Conservation (phyloP, 768 basidiomycete genomes). For the Gautieria morchelliformis region DNA sequence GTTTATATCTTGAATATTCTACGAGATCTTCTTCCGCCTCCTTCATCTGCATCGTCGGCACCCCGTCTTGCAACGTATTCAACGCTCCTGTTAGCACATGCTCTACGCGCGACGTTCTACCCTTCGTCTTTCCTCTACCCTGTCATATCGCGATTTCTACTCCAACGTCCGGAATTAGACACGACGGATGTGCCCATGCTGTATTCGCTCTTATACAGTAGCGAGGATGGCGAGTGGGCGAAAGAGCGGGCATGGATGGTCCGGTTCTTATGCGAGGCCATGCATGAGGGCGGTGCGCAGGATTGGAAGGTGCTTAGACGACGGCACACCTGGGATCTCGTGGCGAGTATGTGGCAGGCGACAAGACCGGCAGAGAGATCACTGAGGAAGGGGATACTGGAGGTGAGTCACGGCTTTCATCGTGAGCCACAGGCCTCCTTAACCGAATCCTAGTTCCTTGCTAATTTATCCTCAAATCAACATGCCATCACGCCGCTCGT, state of each 20-base stretch:
- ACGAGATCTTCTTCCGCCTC: constrained; percentile 43
- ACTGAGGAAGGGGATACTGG: constrained; percentile 53
- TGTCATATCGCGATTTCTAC: constrained; percentile 73
- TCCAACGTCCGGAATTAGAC: constrained; percentile 82
- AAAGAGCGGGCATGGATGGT: constrained; percentile 88
- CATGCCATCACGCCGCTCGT: constrained; percentile 65
- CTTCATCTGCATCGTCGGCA: constrained; percentile 11
- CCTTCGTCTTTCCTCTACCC: constrained; percentile 88
- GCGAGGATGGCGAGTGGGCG: constrained; percentile 61
- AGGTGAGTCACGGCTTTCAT: constrained; percentile 34
- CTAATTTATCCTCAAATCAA: constrained; percentile 59
- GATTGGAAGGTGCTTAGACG: constrained; percentile 80
- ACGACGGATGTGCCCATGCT: constrained; percentile 81
- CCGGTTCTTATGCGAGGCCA: constrained; percentile 71
- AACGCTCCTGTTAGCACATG: constrained; percentile 75
- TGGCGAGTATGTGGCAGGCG: constrained; percentile 68
- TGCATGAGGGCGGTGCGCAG: constrained; percentile 41
- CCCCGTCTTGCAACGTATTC: constrained; percentile 58
- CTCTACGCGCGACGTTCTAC: constrained; percentile 73
- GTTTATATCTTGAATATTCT: constrained; percentile 58
- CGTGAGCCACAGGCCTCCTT: neutral
- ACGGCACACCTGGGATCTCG: constrained; percentile 80
- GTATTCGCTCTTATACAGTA: constrained; percentile 79
- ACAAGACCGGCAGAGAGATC: constrained; percentile 42
- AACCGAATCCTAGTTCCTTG: constrained; percentile 49